Conservation (phyloP, 108 stramenopile genomes). For the Bacterosira constricta region DNA sequence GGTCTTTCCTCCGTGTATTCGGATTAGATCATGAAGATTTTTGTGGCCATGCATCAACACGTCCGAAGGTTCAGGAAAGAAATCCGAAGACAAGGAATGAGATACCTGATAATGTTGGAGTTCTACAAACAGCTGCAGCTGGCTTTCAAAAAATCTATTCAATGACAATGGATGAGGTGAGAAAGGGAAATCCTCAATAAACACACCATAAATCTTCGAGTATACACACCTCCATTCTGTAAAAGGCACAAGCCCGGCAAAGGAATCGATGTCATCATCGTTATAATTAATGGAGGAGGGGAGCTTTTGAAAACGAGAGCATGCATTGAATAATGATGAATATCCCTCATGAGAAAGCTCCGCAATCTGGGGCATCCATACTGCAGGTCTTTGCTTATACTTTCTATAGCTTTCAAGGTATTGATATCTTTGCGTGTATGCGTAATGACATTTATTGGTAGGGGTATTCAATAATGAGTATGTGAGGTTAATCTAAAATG, state of each 20-base stretch:
- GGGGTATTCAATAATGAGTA: too few species aligned
- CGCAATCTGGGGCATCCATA: conserved; percentile 74
- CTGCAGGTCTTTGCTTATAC: conserved; percentile 51
- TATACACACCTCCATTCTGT: conserved; percentile 61
- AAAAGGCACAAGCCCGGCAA: conserved; percentile 64
- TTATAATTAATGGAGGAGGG: conserved; percentile 15
- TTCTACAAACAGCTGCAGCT: conserved; percentile 58
- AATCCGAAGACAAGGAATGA: conserved; percentile 34
- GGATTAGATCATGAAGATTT: conserved; percentile 47
- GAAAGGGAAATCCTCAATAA: neutral
- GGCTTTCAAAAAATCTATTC: conserved; percentile 59
- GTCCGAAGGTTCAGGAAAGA: conserved; percentile 45
- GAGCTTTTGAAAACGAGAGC: conserved; percentile 55
- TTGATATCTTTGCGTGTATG: conserved; percentile 32
- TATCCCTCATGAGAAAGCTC: conserved; percentile 56
- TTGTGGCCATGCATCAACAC: conserved; percentile 33
- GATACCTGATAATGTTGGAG: conserved; percentile 56
- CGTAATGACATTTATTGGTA: conserved; percentile 2
- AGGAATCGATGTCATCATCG: conserved; percentile 19
- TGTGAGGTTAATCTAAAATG: too few species aligned
- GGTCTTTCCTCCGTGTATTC: conserved; percentile 65
- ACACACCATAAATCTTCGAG: neutral
- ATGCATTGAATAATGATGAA: conserved; percentile 52
- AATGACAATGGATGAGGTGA: neutral
- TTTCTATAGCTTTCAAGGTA: conserved; percentile 51